Conservation (phyloP, 345 rosid species). For the Salix exigua region DNA sequence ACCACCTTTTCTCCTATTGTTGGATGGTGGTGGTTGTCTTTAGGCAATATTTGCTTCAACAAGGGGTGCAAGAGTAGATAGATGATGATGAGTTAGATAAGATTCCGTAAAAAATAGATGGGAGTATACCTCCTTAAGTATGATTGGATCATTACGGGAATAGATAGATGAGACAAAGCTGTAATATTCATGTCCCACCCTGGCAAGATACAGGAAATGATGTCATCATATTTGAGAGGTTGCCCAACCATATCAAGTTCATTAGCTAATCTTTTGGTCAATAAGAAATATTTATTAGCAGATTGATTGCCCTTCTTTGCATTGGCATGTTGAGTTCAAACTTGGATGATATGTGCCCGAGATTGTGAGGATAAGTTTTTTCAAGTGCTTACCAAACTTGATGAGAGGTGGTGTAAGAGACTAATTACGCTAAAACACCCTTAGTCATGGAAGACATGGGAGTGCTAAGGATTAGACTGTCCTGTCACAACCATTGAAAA, state of each 20-base stretch:
- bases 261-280: no score
- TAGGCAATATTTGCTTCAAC: rapidly evolving
- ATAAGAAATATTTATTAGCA: no score
- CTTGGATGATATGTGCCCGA: rapidly evolving
- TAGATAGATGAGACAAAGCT: background rate
- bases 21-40: no score
- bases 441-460: background rate
- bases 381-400: background rate
- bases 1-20: rapidly evolving
- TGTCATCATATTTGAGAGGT: background rate
- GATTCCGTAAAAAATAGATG: background rate
- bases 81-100: rapidly evolving
- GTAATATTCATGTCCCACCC: background rate
- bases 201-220: no score
- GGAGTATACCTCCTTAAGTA: background rate
- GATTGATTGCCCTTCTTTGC: background rate
- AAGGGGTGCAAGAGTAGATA: background rate
- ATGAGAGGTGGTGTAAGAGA: background rate
- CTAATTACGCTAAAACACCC: background rate
- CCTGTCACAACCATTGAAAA: background rate
- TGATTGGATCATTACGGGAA: rapidly evolving
- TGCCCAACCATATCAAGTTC: background rate
- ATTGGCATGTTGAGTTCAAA: background rate
- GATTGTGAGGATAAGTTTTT: background rate
- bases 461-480: background rate